Evolutionary conservation across 164 flowering plant genomes (phyloP), one percentile per base, ranked within the genome.

Genomic region (Chimonanthus praecox): DNA sequence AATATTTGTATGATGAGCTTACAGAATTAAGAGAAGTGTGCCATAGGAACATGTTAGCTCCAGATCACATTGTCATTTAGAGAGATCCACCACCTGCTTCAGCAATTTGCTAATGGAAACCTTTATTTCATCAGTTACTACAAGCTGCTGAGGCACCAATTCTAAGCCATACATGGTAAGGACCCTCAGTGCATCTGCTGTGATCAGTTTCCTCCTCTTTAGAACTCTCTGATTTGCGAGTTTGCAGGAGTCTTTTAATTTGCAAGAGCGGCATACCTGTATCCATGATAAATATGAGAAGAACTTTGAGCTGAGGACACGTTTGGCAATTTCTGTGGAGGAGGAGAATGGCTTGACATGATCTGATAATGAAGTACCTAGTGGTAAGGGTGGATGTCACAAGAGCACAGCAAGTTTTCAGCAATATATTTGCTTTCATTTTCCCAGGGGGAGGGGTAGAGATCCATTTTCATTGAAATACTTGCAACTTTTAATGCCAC

Each of bases 251-350:
- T 75, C 68, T 74, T 78, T 89, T 70, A 91, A 71, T 67, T 73
- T 76, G 72, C 98, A 91, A 77, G 79, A 78, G 49, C 76, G 64
- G 73, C 97, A 94, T 49, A 92, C 97, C 96, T 94, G 88, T 71
- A 70, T 6, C 51, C 11, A 70, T 60, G 51, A 73, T 16, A 66
- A 10, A n/a, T 16, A 44, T 62, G 16, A 62, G 33, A 33, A 33
- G 33, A 33, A 33, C 33, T 33, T 33, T 33, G 33, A 33, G 1
- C 33, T 33, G 33, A 33, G 33, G 33, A 33, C 33, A 33, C 33
- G 33, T 33, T 33, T 33, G 33, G 33, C 33, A 33, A 33, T 33
- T 33, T 33, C 33, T 33, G 33, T 33, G 33, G 33, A 33, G 33
- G 33, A 33, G 33, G 33, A 33, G 33, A 33, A 33, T 33, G 33